phyloP scores from a whole-genome alignment of 2,329 filamentous ascomycete species.

The Gaeumannomyces tritici region DNA sequence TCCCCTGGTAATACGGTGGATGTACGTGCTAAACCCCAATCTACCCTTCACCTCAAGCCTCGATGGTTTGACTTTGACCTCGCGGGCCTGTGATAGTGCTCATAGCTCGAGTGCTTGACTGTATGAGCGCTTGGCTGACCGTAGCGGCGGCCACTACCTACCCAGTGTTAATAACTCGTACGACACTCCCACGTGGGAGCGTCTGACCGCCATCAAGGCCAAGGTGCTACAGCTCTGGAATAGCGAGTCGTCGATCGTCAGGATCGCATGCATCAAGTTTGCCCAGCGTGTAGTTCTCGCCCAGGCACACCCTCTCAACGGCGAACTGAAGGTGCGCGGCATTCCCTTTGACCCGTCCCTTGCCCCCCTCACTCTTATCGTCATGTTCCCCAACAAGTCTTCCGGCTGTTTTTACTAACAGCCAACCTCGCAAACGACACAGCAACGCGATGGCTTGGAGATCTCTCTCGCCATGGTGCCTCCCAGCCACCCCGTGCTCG shows the following conservation, averaged over 20 bases:
- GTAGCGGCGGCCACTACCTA: conserved; percentile 6
- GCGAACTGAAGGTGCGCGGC: conserved; percentile 66
- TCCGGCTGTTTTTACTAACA: not conserved
- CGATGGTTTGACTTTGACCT: conserved; percentile 15
- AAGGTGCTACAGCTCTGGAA: conserved; percentile 88
- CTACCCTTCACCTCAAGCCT: not conserved
- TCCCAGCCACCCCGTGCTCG: conserved; percentile 69
- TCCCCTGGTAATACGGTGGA: conserved; percentile 82
- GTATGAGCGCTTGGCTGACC: not conserved
- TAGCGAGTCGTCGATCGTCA: conserved; percentile 61
- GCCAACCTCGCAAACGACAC: not conserved
- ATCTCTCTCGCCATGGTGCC: conserved; percentile 82
- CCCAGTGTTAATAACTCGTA: conserved; percentile 75
- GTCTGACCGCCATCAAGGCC: conserved; percentile 80
- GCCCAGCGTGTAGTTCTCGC: conserved; percentile 86
- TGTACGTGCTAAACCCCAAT: conserved; percentile 53
- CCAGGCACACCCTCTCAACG: conserved; percentile 74
- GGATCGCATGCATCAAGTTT: conserved; percentile 96
- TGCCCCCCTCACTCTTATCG: not conserved
- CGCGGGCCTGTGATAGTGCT: not conserved
- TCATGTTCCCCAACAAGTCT: not conserved
- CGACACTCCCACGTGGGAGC: conserved; percentile 75
- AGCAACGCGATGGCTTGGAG: conserved; percentile 63
- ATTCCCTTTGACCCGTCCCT: conserved; percentile 22
- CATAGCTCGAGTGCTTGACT: not conserved